A percentile compares a stretch with the other conserved stretches of the same genome.
These are phyloP conservation scores for Gastrolobium villosum DNA, from an alignment of 306 rosid species.

Conservation along the genomic window DNA sequence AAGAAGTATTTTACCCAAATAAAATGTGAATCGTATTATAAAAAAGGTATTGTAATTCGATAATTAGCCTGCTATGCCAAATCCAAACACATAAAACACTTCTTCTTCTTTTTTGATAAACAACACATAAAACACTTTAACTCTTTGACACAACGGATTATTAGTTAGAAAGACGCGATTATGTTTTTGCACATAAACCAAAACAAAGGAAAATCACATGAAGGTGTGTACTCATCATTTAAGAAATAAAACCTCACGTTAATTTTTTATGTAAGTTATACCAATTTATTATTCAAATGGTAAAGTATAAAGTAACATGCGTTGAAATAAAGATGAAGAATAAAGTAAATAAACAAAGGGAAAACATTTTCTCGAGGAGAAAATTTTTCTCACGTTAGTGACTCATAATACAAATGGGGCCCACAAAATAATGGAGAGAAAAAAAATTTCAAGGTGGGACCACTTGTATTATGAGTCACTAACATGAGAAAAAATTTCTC, in stretches of 20 bases:
- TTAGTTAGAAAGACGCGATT: constrained; percentile 23
- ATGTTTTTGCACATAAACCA: constrained; percentile 11
- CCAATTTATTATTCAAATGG: not conserved
- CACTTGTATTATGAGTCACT: too few relatives aligned
- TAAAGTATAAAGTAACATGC: not conserved
- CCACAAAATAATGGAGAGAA: too few relatives aligned
- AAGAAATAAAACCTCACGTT: not conserved
- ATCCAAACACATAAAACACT: constrained; percentile 13
- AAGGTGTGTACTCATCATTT: not conserved
- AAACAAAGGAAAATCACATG: not conserved
- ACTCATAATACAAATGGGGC: too few relatives aligned
- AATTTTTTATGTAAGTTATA: not conserved
- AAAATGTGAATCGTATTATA: too few relatives aligned
- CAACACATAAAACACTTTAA: constrained; percentile 10
- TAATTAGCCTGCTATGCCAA: not conserved
- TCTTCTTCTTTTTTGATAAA: too few relatives aligned
- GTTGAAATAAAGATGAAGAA: not conserved
- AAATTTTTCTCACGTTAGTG: too few relatives aligned
- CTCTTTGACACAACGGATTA: not conserved
- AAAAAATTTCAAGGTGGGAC: too few relatives aligned
- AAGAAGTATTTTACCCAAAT: too few relatives aligned
- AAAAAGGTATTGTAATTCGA: not conserved
- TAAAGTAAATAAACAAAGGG: too few relatives aligned
- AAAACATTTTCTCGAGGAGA: too few relatives aligned
- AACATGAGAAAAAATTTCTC: too few relatives aligned